A percentile compares a stretch with the other conserved stretches of the same genome.
phyloP scores from a whole-genome alignment of 192 early-diverging fungal species.

The Linnemannia schmuckeri region DNA sequence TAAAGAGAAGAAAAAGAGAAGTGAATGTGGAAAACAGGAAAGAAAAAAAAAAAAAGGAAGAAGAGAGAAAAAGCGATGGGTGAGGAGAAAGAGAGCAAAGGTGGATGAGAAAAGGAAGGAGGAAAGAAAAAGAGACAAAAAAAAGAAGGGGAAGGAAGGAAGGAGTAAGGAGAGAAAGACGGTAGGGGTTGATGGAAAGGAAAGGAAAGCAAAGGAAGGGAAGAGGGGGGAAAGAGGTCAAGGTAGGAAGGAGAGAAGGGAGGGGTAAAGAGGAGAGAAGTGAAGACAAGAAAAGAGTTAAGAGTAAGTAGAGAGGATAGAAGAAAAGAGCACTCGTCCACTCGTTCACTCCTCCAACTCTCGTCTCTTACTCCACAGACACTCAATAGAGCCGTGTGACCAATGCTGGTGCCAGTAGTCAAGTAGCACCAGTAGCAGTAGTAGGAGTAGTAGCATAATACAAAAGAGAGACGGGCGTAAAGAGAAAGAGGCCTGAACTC shows the following conservation, averaged over 20 bases:
- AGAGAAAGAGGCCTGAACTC: no score
- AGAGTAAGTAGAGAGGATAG: not conserved
- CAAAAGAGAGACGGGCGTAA: no score
- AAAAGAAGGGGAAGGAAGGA: not conserved
- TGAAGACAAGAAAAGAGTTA: slow-evolving; percentile 4
- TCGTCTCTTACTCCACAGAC: no score
- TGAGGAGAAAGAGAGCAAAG: not conserved
- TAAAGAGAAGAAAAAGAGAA: not conserved
- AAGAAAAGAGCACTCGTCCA: no score
- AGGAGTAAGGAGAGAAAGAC: not conserved
- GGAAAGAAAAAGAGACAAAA: not conserved
- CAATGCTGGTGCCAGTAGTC: not conserved
- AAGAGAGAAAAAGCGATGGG: not conserved
- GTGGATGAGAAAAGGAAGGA: not conserved
- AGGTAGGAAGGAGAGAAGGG: not conserved
- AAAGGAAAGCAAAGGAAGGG: not conserved
- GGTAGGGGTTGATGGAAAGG: not conserved
- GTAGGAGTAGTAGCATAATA: not conserved
- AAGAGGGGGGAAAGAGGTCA: not conserved
- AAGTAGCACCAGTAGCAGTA: not conserved
- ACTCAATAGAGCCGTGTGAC: no score
- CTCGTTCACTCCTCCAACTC: no score
- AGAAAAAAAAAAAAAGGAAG: not conserved
- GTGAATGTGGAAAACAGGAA: not conserved
- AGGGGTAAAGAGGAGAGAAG: not conserved